Percentiles rank a stretch among this genome's conserved stretches.
Conservation (phyloP, 2,329 filamentous ascomycete species). For the Epichloe uncinata region DNA sequence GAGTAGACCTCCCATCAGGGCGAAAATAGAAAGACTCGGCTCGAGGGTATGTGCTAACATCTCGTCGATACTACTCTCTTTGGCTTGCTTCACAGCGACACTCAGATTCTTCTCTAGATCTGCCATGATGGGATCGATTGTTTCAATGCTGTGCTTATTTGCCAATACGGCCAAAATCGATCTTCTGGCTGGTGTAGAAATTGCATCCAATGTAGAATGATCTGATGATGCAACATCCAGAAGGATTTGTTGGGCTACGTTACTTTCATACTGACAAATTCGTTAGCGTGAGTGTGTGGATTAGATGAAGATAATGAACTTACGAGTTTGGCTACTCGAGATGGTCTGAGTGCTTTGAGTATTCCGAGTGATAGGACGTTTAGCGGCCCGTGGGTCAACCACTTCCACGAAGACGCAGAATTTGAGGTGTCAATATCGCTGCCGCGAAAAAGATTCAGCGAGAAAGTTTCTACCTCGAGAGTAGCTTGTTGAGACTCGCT, state of each 20-base stretch:
- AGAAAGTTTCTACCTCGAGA: slow-evolving; percentile 19
- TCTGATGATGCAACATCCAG: slow-evolving; percentile 13
- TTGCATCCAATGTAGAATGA: slow-evolving; percentile 2
- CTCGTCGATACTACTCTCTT: neutral
- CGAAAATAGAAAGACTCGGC: slow-evolving; percentile 17
- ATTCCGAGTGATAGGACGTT: slow-evolving; percentile 26
- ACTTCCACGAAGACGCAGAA: slow-evolving; percentile 15
- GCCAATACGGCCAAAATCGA: slow-evolving; percentile 28
- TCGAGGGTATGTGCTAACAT: neutral
- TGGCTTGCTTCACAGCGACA: slow-evolving; percentile 8
- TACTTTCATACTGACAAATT: slow-evolving; percentile 20
- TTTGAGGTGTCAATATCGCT: slow-evolving; percentile 8
- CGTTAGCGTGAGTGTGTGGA: slow-evolving; percentile 3
- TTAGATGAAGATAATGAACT: slow-evolving; percentile 5
- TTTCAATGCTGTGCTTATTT: slow-evolving; percentile 31
- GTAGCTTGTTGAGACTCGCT: slow-evolving; percentile 22
- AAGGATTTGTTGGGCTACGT: slow-evolving; percentile 23
- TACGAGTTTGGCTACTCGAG: slow-evolving; percentile 22
- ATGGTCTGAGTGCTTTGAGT: slow-evolving; percentile 22
- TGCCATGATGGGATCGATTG: slow-evolving; percentile 13
- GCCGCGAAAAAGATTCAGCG: slow-evolving; percentile 24
- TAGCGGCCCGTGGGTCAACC: slow-evolving; percentile 17
- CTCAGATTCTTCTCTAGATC: slow-evolving; percentile 15
- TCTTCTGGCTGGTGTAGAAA: slow-evolving; percentile 16
- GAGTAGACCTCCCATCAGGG: slow-evolving; percentile 24